Evolutionary conservation across 441 rosid species (phyloP), one percentile per base, ranked within the genome.

Genomic region (Euphorbia schlechtendalii): DNA sequence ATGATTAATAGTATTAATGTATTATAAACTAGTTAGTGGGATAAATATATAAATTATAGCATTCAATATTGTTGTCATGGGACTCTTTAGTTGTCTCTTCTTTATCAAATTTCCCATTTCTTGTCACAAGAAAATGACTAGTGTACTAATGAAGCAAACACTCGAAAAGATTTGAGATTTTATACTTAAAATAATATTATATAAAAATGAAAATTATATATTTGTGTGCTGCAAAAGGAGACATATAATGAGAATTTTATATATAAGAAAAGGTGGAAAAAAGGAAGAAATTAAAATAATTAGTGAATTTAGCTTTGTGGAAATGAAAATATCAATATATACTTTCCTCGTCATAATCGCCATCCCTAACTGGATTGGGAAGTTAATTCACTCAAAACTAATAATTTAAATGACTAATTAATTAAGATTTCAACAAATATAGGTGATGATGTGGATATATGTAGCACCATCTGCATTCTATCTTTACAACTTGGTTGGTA

Each of bases 91-190:
- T 30, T 67, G 53, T 78, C 83, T 59, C 73, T 65, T 72, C 61
- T 32, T 71, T 65, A 58, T 48, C 27, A 43, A 67, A 63, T 43
- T 67, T 21, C 32, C 59, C 38, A 49, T 10, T 69, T 66, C 56
- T 60, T 69, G 64, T 60, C 60, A 58, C 56, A 52, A 68, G 75
- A 73, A 71, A 75, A 68, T 68, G 73, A 73, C 80, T 14, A 22
- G 40, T 57, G n/a, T 36, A 2, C 45, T 34, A 53, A 51, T 51
- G 45, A 63, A 63, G 57, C 24, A 40, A 14, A 32, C 46, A 58
- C 30, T 32, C 24, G 20, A 48, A 67, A 67, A 41, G 66, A 54
- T 53, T 15, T 36, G 17, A 67, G 74, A 61, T 70, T 59, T 60
- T 36, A 43, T 40, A 3, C 5, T 64, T 34, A 24, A 71, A 11